Evolutionary conservation across 768 basidiomycete species (phyloP).

Genomic region (Trametes villosa): DNA sequence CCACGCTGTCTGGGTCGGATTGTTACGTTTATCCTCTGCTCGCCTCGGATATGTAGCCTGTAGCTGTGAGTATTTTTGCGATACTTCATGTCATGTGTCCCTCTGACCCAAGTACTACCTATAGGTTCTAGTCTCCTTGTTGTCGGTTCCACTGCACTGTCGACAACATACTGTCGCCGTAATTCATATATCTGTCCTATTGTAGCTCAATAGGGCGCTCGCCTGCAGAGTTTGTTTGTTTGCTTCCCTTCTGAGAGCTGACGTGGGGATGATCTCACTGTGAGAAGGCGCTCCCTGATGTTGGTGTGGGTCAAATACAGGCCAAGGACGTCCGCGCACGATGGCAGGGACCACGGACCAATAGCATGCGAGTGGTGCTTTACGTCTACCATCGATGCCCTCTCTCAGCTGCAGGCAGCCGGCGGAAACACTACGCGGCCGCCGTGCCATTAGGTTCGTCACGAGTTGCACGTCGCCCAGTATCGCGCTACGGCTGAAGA

Average conservation of each 20-base stretch:
- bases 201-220: neutral
- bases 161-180: neutral
- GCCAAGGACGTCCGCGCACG: neutral
- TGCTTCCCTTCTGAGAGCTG: neutral
- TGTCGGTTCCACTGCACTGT: neutral
- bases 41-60: conserved; percentile 9
- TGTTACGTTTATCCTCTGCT: neutral
- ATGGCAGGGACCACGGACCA: neutral
- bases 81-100: neutral
- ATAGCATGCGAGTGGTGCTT: neutral
- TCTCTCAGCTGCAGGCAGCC: conserved; percentile 4
- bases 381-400: neutral
- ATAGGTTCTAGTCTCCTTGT: conserved; percentile 12
- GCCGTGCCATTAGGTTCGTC: neutral
- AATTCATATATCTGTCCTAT: neutral
- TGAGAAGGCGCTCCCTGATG: conserved; percentile 6
- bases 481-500: neutral
- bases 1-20: neutral
- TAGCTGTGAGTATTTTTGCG: conserved; percentile 9
- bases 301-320: neutral
- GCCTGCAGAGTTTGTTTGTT: neutral
- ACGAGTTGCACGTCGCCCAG: neutral
- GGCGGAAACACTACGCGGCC: neutral
- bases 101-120: neutral
- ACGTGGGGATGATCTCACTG: conserved; percentile 17